Evolutionary conservation across 202 grass and related monocot species (phyloP).

Genomic region (Hordeum pubiflorum): DNA sequence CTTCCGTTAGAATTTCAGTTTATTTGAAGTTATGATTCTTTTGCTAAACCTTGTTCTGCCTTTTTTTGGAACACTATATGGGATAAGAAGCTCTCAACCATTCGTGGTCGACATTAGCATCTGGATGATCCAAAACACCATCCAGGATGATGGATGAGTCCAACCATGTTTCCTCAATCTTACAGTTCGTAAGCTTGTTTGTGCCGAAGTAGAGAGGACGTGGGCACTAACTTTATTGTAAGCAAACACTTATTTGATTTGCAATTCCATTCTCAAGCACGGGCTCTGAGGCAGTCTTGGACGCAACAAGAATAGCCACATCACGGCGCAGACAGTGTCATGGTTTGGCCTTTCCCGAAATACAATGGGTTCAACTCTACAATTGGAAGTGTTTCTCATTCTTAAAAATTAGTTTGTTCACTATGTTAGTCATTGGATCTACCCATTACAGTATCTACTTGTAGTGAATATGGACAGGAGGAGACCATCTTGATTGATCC

Average conservation of each 20-base stretch:
- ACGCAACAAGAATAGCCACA: background rate
- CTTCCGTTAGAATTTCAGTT: too few relatives aligned
- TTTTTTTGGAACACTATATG: background rate
- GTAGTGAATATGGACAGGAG: background rate
- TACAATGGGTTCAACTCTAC: background rate
- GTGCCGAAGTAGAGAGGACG: background rate
- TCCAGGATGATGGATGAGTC: background rate
- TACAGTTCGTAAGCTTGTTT: background rate
- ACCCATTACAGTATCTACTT: background rate
- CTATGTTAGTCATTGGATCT: too few relatives aligned
- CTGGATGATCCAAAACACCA: background rate
- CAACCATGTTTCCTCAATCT: background rate
- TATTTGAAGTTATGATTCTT: too few relatives aligned
- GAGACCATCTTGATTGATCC: background rate
- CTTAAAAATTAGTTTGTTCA: too few relatives aligned
- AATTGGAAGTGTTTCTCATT: background rate
- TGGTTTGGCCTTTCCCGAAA: too few relatives aligned
- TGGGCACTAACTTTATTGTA: background rate
- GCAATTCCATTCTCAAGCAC: background rate
- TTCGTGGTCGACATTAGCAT: too few relatives aligned
- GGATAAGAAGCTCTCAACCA: too few relatives aligned
- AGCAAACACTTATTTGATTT: background rate
- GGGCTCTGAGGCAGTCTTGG: background rate
- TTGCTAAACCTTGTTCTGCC: too few relatives aligned
- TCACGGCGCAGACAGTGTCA: background rate